phyloP scores from a whole-genome alignment of 495 filamentous ascomycete genomes.

The Penicillium lagena region DNA sequence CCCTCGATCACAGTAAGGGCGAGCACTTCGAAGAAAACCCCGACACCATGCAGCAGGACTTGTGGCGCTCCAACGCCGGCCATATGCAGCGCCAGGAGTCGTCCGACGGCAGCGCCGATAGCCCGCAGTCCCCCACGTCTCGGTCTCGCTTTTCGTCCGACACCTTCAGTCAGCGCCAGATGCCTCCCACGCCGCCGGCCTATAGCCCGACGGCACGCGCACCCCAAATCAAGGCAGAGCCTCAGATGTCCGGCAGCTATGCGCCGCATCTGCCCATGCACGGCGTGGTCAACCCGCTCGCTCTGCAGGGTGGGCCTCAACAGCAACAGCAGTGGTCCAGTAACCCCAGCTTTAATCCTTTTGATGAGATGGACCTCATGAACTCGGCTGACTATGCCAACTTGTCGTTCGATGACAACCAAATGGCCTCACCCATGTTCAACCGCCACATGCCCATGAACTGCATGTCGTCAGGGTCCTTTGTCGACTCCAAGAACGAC shows the following conservation, averaged over 20 bases:
- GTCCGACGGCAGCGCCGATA: constrained; percentile 46
- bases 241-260: constrained; percentile 14
- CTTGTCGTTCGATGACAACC: constrained; percentile 28
- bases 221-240: constrained; percentile 26
- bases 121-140: constrained; percentile 37
- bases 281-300: constrained; percentile 35
- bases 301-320: constrained; percentile 22
- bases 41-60: constrained; percentile 45
- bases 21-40: constrained; percentile 56
- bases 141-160: constrained; percentile 31
- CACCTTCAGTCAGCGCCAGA: constrained; percentile 20
- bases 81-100: constrained; percentile 47
- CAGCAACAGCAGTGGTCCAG: constrained; percentile 19
- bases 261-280: constrained; percentile 23
- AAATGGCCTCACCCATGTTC: constrained; percentile 33
- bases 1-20: constrained; percentile 42
- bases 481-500: constrained; percentile 25
- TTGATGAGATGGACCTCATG: constrained; percentile 41
- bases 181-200: constrained; percentile 32
- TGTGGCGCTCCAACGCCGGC: constrained; percentile 43
- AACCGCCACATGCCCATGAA: constrained; percentile 32
- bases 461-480: constrained; percentile 26
- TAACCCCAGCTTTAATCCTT: constrained; percentile 19
- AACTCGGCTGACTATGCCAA: constrained; percentile 24
- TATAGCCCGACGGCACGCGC: constrained; percentile 27